Evolutionary conservation across 139 green algal genomes (phyloP).

Genomic region (Chlamydomonas asymmetrica): DNA sequence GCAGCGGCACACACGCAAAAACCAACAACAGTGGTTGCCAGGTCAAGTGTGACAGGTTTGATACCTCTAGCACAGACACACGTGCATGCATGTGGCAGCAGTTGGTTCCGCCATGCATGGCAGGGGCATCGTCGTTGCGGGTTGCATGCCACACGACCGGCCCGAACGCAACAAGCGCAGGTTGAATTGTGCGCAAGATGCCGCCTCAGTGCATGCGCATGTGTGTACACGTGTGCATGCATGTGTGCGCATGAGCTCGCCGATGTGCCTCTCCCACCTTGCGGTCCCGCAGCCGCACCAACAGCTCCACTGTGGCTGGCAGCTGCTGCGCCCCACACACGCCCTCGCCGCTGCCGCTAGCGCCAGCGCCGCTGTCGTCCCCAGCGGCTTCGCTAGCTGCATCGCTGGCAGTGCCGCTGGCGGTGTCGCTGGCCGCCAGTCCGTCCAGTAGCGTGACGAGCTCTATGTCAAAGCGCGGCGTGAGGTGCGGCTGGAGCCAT

Average conservation of each 20-base stretch:
- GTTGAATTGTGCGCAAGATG: too few relatives aligned
- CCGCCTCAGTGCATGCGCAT: too few relatives aligned
- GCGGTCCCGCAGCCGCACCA: slow-evolving; percentile 5
- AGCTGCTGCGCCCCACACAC: neutral
- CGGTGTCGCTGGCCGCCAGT: too few relatives aligned
- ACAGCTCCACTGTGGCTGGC: neutral
- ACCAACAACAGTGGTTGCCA: too few relatives aligned
- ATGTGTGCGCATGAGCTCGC: neutral
- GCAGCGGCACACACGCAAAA: too few relatives aligned
- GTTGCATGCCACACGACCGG: too few relatives aligned
- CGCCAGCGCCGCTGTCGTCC: neutral
- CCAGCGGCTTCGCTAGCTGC: neutral
- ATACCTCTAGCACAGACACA: too few relatives aligned
- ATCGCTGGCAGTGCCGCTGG: slow-evolving; percentile 6
- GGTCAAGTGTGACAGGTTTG: too few relatives aligned
- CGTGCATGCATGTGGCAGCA: too few relatives aligned
- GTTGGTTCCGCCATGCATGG: too few relatives aligned
- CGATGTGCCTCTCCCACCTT: slow-evolving; percentile 7
- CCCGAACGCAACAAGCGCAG: too few relatives aligned
- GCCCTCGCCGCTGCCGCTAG: neutral
- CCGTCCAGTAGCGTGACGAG: slow-evolving; percentile 2
- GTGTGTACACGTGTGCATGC: neutral
- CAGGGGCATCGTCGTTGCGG: too few relatives aligned
- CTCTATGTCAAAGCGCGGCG: slow-evolving; percentile 31
- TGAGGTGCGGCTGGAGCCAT: slow-evolving; percentile 46